A percentile compares a stretch with the other conserved stretches of the same genome.
Evolutionary conservation across 805 yeast genomes (phyloP).

Genomic region (Dipodascopsis uninucleata): DNA sequence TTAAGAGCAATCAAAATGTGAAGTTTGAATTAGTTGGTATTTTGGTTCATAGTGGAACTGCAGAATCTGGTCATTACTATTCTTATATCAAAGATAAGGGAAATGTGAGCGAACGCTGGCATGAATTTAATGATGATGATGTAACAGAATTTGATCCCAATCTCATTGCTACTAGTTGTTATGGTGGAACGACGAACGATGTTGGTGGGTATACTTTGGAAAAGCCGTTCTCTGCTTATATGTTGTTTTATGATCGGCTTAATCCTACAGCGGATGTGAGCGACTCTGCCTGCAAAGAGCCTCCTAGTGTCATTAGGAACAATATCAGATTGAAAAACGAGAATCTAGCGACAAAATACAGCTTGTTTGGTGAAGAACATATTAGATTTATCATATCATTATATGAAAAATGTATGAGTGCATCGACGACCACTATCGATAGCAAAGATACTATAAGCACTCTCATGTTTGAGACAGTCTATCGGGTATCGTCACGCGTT

Average conservation of each 20-base stretch:
- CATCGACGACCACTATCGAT: constrained; percentile 7
- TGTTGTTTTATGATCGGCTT: constrained; percentile 27
- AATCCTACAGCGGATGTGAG: neutral
- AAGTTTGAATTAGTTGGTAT: constrained; percentile 16
- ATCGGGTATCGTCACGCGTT: constrained; percentile 12
- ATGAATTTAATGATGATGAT: constrained; percentile 24
- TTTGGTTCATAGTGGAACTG: constrained; percentile 25
- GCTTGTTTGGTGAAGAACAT: constrained; percentile 14
- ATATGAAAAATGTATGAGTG: constrained; percentile 1
- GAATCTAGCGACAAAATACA: constrained; percentile 7
- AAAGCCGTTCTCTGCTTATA: constrained; percentile 22
- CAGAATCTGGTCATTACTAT: constrained; percentile 26
- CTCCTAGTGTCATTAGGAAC: neutral
- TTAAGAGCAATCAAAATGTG: neutral
- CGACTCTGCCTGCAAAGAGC: neutral
- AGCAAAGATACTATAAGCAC: too few relatives aligned
- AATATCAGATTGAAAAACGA: constrained; percentile 11
- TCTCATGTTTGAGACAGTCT: constrained; percentile 14
- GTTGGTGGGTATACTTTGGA: constrained; percentile 9
- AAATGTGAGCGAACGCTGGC: constrained; percentile 12
- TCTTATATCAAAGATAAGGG: constrained; percentile 18
- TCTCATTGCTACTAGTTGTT: constrained; percentile 13
- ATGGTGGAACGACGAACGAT: constrained; percentile 14
- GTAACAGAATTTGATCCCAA: constrained; percentile 17
- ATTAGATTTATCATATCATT: constrained; percentile 8